Conservation (phyloP, 2,329 filamentous ascomycete genomes). For the Colletotrichum musae region DNA sequence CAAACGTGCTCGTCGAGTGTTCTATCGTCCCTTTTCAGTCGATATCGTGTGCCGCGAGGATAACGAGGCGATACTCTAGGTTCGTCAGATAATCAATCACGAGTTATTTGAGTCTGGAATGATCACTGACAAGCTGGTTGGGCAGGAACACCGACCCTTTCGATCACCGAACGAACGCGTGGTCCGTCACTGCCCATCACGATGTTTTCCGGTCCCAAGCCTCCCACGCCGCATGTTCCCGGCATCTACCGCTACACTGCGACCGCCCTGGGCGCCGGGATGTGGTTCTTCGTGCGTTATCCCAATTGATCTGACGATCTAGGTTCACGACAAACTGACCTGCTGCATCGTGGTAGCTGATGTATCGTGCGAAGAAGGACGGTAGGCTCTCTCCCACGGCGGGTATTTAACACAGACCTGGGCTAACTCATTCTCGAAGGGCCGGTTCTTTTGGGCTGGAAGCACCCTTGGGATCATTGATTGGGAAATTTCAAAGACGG, state of each 20-base stretch:
- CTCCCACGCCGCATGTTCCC: conserved; percentile 64
- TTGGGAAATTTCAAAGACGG: conserved; percentile 39
- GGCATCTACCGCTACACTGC: conserved; percentile 86
- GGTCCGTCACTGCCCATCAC: conserved; percentile 9
- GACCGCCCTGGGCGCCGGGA: conserved; percentile 90
- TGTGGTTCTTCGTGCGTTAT: conserved; percentile 97
- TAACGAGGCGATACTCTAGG: conserved; percentile 8
- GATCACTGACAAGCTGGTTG: conserved; percentile 8
- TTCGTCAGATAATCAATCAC: neutral
- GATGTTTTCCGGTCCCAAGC: conserved; percentile 49
- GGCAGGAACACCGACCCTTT: conserved; percentile 3
- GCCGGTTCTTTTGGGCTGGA: conserved; percentile 89
- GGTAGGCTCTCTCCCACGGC: conserved; percentile 63
- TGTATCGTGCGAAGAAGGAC: conserved; percentile 98
- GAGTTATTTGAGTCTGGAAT: neutral
- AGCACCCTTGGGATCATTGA: conserved; percentile 97
- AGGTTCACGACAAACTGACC: conserved; percentile 35
- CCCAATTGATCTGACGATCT: neutral
- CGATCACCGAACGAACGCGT: conserved; percentile 14
- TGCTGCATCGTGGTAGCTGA: conserved; percentile 71
- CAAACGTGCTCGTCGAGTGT: neutral
- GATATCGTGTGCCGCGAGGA: conserved; percentile 11
- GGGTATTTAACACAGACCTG: neutral
- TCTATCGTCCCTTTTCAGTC: neutral
- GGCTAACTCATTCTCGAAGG: conserved; percentile 55